A percentile compares a stretch with the other conserved stretches of the same genome.
These are phyloP conservation scores for Annulohypoxylon bovei DNA, from an alignment of 495 filamentous ascomycete species.

Conservation along the genomic window DNA sequence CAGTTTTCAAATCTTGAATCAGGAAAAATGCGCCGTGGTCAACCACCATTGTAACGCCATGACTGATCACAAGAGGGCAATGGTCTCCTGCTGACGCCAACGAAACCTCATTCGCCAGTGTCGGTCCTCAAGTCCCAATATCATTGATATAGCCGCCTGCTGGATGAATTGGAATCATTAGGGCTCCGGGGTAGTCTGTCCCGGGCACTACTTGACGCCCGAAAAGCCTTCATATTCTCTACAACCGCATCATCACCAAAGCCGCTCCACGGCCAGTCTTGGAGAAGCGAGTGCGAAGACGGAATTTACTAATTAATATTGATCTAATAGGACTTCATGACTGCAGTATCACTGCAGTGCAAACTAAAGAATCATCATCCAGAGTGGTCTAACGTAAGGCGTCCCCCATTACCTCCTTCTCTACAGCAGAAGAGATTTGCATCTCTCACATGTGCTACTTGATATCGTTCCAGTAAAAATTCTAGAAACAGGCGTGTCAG, in stretches of 20 bases:
- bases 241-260: conserved; percentile 8
- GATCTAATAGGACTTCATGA: conserved; percentile 66
- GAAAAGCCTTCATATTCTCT: conserved; percentile 6
- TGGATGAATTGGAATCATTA: conserved; percentile 12
- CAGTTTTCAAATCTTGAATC: conserved; percentile 11
- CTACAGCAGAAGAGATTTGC: conserved; percentile 10
- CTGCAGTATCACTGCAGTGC: conserved; percentile 64
- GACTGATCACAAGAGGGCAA: conserved; percentile 14
- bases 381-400: conserved; percentile 70
- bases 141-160: conserved; percentile 13
- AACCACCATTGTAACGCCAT: conserved; percentile 19
- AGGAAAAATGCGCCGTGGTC: conserved; percentile 13
- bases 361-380: conserved; percentile 68
- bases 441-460: conserved; percentile 21
- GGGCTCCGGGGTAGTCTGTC: not conserved
- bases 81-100: conserved; percentile 18
- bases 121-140: conserved; percentile 2
- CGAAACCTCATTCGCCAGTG: conserved; percentile 13
- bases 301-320: conserved; percentile 30
- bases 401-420: conserved; percentile 11
- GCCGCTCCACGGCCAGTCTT: not conserved
- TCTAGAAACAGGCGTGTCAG: conserved; percentile 10
- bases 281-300: not conserved
- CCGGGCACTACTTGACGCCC: conserved; percentile 2
- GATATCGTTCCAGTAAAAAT: not conserved